Evolutionary conservation across 306 rosid species (phyloP).

Genomic region (Trichosanthes truncata): DNA sequence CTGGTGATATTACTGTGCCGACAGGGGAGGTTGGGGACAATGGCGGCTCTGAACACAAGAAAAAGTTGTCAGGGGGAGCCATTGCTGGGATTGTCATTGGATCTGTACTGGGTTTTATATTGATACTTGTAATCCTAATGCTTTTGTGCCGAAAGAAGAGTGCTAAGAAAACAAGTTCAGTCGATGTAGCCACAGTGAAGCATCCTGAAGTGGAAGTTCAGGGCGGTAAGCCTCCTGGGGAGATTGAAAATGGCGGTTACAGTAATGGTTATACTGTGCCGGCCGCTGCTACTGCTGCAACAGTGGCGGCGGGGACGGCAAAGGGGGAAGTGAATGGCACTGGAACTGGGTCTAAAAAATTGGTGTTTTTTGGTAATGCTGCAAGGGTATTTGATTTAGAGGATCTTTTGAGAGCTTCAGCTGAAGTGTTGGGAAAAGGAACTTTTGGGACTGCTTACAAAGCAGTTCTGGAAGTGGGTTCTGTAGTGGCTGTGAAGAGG

Average conservation of each 20-base stretch:
- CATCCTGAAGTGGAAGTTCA: constrained; percentile 19
- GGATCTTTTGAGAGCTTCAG: constrained; percentile 48
- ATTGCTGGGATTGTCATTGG: constrained; percentile 40
- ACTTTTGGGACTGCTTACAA: constrained; percentile 45
- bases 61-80: constrained; percentile 33
- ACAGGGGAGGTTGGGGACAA: background rate
- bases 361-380: constrained; percentile 32
- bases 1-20: constrained; percentile 15
- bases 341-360: constrained; percentile 20
- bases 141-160: constrained; percentile 32
- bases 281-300: constrained; percentile 19
- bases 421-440: constrained; percentile 49
- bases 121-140: constrained; percentile 16
- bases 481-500: constrained; percentile 46
- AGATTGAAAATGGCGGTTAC: constrained; percentile 16
- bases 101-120: constrained; percentile 21
- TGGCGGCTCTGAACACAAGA: background rate
- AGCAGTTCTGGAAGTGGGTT: constrained; percentile 39
- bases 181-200: constrained; percentile 29
- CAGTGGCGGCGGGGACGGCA: constrained; percentile 17
- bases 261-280: constrained; percentile 20
- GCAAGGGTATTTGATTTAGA: constrained; percentile 38
- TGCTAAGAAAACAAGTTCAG: constrained; percentile 27
- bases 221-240: constrained; percentile 13
- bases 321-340: constrained; percentile 10